Base-by-base conservation (phyloP, 1,284 basidiomycete genomes). In the Abortiporus biennis region DNA sequence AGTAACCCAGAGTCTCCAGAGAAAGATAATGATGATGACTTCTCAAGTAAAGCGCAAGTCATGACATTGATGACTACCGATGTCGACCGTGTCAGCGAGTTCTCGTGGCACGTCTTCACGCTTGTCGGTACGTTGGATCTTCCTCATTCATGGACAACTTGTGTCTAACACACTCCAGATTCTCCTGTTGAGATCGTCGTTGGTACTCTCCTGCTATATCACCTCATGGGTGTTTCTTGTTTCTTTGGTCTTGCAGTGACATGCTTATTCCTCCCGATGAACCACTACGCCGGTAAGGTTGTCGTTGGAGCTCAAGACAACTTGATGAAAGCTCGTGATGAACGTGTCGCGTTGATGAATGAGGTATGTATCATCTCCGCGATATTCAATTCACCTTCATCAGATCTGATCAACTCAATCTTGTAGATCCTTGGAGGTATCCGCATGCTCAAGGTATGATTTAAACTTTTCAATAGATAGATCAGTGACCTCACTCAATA, bases 31-130 rank as follows among this genome's bases (percentile, higher is more conserved):
- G 86, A 88, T 36, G 77, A 79, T 38, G 84, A 85, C 36, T 91
- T 95, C 54, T 87, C 81, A 6, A 91, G 84, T 55, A 95, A 95
- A 63, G 84, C 87, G 6, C 90, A 94, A 64, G 83, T 94, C 53
- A 88, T 92, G 82, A 88, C 80, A 12, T 68, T 86, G 15, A 86
- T 87, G 83, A 91, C 89, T 3, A 89, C 89, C 4, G 93, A 96
- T 52, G 89, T 92, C 25, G 92, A 95, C 59, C 78, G 92, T 47
- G 82, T 94, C 47, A 79, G 82, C 58, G 87, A 93, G 44, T 90
- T 92, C 55, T 69, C 82, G 3, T 90, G 81, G 78, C 87, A 92
- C 58, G 54, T 84, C 45, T 90, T 84, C 55, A 67, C 79, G 1
- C 67, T 85, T 32, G 64, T 85, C 42, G 76, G 76, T 77, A 46